A percentile compares a stretch with the other conserved stretches of the same genome.
Conservation (phyloP, 805 yeast species). For the Schwanniomyces polymorphus region DNA sequence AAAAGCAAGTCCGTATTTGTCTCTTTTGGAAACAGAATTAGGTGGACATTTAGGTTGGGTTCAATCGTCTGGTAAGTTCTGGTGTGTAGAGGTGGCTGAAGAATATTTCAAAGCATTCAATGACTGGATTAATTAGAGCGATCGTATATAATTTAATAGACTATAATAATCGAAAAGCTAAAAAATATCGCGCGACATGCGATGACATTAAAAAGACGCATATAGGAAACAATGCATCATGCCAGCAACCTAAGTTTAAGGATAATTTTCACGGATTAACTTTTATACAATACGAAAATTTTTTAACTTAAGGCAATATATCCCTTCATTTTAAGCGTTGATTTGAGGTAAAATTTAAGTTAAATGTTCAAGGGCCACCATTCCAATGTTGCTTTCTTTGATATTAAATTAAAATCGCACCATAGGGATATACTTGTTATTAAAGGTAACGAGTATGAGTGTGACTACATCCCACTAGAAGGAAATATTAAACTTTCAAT, state of each 20-base stretch:
- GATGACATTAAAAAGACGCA: neutral
- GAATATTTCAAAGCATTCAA: conserved; percentile 30
- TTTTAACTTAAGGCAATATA: neutral
- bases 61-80: conserved; percentile 56
- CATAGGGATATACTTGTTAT: conserved; percentile 43
- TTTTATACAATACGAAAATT: neutral
- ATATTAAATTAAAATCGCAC: conserved; percentile 37
- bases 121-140: conserved; percentile 5
- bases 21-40: conserved; percentile 56
- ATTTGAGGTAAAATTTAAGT: neutral
- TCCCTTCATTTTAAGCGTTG: neutral
- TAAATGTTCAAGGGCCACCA: conserved; percentile 19
- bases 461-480: conserved; percentile 40
- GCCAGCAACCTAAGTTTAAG: neutral
- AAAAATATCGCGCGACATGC: neutral
- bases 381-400: conserved; percentile 32
- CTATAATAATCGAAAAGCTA: neutral
- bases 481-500: conserved; percentile 50
- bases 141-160: too few species aligned
- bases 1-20: conserved; percentile 56
- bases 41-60: conserved; percentile 91
- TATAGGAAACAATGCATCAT: neutral
- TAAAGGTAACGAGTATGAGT: conserved; percentile 45
- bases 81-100: conserved; percentile 50
- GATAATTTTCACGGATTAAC: neutral